These are phyloP conservation scores for Linum trigynum DNA, from an alignment of 345 rosid species.

Conservation along the genomic window DNA sequence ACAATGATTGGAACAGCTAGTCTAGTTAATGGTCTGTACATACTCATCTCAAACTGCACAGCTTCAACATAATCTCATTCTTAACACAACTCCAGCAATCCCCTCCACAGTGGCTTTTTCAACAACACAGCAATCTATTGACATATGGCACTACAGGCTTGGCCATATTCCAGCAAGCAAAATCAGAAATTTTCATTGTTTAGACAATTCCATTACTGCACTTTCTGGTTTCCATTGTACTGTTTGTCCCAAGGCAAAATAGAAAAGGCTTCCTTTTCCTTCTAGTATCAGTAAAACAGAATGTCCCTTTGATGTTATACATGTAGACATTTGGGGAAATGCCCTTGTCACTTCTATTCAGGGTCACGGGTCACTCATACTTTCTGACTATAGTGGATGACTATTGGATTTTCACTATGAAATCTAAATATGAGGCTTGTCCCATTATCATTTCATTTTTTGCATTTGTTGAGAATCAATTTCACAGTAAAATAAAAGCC, in stretches of 20 bases:
- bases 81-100: too few species aligned
- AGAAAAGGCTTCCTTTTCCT: neutral
- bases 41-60: neutral
- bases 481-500: neutral
- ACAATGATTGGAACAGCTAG: neutral
- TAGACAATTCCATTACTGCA: neutral
- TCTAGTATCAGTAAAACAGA: neutral
- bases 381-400: neutral
- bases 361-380: neutral
- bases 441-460: neutral
- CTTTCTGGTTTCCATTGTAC: neutral
- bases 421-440: neutral
- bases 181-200: too few species aligned
- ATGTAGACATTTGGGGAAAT: neutral
- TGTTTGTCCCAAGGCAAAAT: neutral
- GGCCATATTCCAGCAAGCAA: too few species aligned
- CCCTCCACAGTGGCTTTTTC: neutral
- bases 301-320: neutral
- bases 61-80: neutral
- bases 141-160: neutral
- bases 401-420: neutral
- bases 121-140: neutral
- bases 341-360: neutral
- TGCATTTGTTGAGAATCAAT: neutral
- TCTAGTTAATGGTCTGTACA: neutral